A percentile compares a stretch with the other conserved stretches of the same genome.
Evolutionary conservation across 176 grass and related monocot species (phyloP).

Genomic region (Cenchrus fungigraminus): DNA sequence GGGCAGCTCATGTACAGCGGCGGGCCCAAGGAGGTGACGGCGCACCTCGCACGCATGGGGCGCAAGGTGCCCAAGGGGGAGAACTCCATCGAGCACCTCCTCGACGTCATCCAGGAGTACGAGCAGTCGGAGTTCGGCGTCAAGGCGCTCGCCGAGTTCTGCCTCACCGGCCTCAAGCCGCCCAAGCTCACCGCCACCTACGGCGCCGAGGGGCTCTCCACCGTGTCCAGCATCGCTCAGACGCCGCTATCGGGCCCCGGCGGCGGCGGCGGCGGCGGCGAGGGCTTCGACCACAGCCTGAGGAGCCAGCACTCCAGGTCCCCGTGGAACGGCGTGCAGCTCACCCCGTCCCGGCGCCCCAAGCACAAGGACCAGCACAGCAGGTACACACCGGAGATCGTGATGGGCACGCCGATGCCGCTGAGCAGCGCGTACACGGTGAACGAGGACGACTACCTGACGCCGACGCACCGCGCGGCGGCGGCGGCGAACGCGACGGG

Average conservation of each 20-base stretch:
- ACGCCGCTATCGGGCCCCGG: slow-evolving; percentile 1
- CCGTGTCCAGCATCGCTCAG: slow-evolving; percentile 44
- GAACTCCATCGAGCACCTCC: slow-evolving; percentile 66
- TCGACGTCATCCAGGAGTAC: slow-evolving; percentile 76
- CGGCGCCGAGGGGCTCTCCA: slow-evolving; percentile 31
- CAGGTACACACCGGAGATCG: slow-evolving; percentile 54
- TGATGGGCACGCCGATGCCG: slow-evolving; percentile 66
- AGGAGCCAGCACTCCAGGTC: slow-evolving; percentile 61
- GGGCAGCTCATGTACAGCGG: slow-evolving; percentile 74
- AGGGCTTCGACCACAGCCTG: slow-evolving; percentile 67
- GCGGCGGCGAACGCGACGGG: background rate
- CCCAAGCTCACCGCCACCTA: slow-evolving; percentile 43
- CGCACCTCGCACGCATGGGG: slow-evolving; percentile 64
- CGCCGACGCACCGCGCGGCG: slow-evolving; percentile 27
- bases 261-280: background rate
- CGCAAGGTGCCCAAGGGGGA: slow-evolving; percentile 60
- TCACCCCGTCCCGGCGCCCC: slow-evolving; percentile 57
- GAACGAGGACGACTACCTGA: slow-evolving; percentile 67
- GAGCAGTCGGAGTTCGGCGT: slow-evolving; percentile 61
- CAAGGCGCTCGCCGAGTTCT: slow-evolving; percentile 58
- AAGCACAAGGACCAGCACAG: slow-evolving; percentile 20
- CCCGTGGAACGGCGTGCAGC: slow-evolving; percentile 53
- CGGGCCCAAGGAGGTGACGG: slow-evolving; percentile 43
- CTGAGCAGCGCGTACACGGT: slow-evolving; percentile 71
- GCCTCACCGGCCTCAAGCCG: slow-evolving; percentile 74